Evolutionary conservation across 192 early-diverging fungal genomes (phyloP), one percentile per base, ranked within the genome.

Genomic region (Linnemannia schmuckeri): DNA sequence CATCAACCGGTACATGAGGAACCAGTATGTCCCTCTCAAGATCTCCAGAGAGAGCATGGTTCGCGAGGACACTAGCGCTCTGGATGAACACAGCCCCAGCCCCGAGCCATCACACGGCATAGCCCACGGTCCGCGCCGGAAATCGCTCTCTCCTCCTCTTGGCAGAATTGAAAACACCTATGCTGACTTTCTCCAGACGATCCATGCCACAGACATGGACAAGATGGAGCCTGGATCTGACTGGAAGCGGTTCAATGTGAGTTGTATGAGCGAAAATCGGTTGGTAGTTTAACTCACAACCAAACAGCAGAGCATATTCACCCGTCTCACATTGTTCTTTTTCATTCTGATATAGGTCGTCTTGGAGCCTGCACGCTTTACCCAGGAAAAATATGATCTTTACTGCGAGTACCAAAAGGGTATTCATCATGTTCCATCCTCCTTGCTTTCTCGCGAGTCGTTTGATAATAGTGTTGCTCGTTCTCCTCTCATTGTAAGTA

Each of bases 391-490:
- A 20, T 98, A 91, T 77, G 87, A 92, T 1, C 88, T 99, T 18
- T 99, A 96, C 83, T 83, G 89, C 35, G 93, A 93, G 76, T 99
- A 98, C 83, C 98, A 99, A 88, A 88, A 85, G 1, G 82, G 78
- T 0, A 91, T 99, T 49, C 98, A 99, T 87, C 78, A 92, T 13
- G 97, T 98, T 82, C 63, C 88, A 15, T 88, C 91, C 0, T 47
- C 79, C 24, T 90, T 94, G 38, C 74, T 95, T 33, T 92, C 91
- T 8, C 90, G 87, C 40, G 41, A 82, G 30, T 78, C 91, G 1
- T 99, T 95, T 90, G 86, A 73, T 8, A 80, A 88, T 8, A 98
- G 97, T 74, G 88, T 98, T 20, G 94, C 96, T 54, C 89, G 92
- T 42, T 91, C 94, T 6, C 97, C 98, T 17, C 77, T 98, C 49